A percentile compares a stretch with the other conserved stretches of the same genome.
Conservation (phyloP, 495 filamentous ascomycete genomes). For the Xylaria cubensis region DNA sequence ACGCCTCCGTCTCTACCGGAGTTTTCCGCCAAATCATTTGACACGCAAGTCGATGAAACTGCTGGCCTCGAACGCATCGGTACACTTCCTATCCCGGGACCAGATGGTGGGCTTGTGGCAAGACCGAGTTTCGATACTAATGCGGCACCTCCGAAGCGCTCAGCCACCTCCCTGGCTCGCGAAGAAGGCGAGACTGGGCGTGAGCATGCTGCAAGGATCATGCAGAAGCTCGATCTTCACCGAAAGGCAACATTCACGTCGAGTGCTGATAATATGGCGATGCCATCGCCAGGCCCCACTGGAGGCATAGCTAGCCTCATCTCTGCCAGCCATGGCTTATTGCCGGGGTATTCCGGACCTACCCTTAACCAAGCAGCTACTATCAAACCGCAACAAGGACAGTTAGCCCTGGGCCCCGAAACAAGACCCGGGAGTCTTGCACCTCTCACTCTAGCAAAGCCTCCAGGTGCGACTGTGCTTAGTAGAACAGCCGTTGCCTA, state of each 20-base stretch:
- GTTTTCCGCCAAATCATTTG: conserved; percentile 78
- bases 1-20: conserved; percentile 86
- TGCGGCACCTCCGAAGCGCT: conserved; percentile 52
- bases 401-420: conserved; percentile 38
- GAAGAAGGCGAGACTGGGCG: conserved; percentile 70
- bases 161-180: conserved; percentile 52
- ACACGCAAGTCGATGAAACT: conserved; percentile 66
- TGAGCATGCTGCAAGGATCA: conserved; percentile 85
- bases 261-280: conserved; percentile 43
- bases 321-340: conserved; percentile 80
- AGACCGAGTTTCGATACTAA: conserved; percentile 77
- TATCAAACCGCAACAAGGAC: conserved; percentile 34
- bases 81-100: conserved; percentile 71
- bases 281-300: conserved; percentile 46
- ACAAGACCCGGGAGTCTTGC: conserved; percentile 69
- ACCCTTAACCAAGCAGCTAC: conserved; percentile 38
- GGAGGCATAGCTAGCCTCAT: conserved; percentile 89
- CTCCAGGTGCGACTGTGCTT: conserved; percentile 85
- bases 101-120: conserved; percentile 59
- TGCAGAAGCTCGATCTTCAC: conserved; percentile 90
- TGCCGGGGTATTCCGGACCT: conserved; percentile 60
- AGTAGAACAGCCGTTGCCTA: conserved; percentile 86
- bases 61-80: conserved; percentile 40
- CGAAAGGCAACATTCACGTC: conserved; percentile 70
- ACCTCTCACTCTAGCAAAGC: conserved; percentile 80